Evolutionary conservation across 148 eudicot species (phyloP).

Genomic region (Vaccinium myrtillus): DNA sequence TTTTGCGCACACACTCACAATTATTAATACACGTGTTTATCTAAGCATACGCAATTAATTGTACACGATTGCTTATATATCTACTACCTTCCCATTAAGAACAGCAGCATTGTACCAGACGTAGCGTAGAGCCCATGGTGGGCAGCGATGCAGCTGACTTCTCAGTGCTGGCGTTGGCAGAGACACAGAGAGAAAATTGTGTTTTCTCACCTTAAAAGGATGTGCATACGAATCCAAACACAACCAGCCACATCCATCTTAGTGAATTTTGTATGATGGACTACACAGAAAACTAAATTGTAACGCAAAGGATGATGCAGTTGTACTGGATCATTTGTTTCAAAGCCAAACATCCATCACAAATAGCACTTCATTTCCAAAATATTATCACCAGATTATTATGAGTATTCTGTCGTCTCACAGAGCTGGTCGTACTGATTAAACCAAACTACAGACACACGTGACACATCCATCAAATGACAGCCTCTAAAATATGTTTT

Average conservation of each 20-base stretch:
- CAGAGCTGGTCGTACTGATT: not conserved
- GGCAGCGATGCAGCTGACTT: conserved; percentile 77
- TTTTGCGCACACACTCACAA: not conserved
- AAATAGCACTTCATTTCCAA: not conserved
- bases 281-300: not conserved
- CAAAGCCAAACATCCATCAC: not conserved
- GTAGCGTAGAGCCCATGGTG: conserved; percentile 41
- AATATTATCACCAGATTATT: not conserved
- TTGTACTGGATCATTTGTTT: not conserved
- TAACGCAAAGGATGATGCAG: not conserved
- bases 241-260: no score
- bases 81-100: conserved; percentile 51
- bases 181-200: conserved; percentile 30
- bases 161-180: conserved; percentile 26
- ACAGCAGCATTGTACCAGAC: conserved; percentile 50
- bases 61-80: not conserved
- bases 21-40: not conserved
- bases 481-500: not conserved
- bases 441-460: not conserved
- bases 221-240: no score
- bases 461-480: not conserved
- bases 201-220: not conserved
- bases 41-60: not conserved
- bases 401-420: not conserved
- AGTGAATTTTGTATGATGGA: not conserved